Conservation (phyloP, 371 early-diverging fungal species). For the Spiromyces aspiralis region DNA sequence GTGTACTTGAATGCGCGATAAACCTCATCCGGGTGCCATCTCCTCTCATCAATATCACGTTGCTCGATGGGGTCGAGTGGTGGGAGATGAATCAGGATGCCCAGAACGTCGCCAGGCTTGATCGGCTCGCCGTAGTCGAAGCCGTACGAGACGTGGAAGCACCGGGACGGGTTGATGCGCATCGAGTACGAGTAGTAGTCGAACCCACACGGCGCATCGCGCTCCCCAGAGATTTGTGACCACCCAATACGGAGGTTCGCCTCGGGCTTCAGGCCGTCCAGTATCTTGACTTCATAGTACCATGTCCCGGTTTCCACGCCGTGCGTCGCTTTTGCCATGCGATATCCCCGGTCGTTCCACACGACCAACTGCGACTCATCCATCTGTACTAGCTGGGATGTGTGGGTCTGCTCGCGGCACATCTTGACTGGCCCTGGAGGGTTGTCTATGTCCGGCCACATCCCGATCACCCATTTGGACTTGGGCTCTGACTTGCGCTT, state of each 20-base stretch:
- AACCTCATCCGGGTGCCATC: conserved; percentile 23
- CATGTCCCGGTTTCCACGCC: conserved; percentile 49
- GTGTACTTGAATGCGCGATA: conserved; percentile 25
- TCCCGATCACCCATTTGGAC: conserved; percentile 22
- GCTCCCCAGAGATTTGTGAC: conserved; percentile 52
- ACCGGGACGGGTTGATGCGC: conserved; percentile 36
- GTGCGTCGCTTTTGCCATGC: conserved; percentile 55
- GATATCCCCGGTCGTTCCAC: conserved; percentile 48
- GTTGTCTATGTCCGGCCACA: conserved; percentile 52
- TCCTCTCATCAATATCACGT: conserved; percentile 21
- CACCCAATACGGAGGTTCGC: conserved; percentile 42
- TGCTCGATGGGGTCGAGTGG: conserved; percentile 17
- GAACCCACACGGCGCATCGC: conserved; percentile 54
- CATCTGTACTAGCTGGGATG: conserved; percentile 42
- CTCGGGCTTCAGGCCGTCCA: conserved; percentile 15
- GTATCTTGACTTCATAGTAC: conserved; percentile 44
- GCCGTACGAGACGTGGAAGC: conserved; percentile 37
- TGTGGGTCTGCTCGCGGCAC: conserved; percentile 36
- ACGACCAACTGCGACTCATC: conserved; percentile 27
- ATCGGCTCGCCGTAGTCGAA: conserved; percentile 20
- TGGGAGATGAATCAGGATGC: conserved; percentile 40
- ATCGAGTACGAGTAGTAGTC: conserved; percentile 49
- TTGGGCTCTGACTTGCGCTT: conserved; percentile 12
- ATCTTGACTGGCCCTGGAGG: conserved; percentile 28
- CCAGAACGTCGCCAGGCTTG: conserved; percentile 40